Evolutionary conservation across 352 stramenopile species (phyloP), one percentile per base, ranked within the genome.

Genomic region (Phytophthora litchii): DNA sequence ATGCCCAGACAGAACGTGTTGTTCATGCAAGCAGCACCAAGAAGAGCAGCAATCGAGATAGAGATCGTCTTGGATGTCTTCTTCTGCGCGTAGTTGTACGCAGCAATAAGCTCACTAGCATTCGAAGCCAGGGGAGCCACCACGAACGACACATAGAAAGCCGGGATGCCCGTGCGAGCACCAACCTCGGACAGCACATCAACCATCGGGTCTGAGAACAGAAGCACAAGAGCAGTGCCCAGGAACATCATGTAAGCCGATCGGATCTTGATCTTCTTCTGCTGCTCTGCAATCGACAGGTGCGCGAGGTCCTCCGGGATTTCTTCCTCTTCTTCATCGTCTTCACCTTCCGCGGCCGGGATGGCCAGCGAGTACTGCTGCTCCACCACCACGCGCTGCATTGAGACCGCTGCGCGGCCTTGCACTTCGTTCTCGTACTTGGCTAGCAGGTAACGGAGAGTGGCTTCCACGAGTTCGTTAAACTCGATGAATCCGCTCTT

Each of bases 1-100:
- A 99, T 98, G 29, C 91, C 96, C 16, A 99, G 83, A 65, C 94
- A 98, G 70, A 99, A 98, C n/a, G 97, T 99, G 80, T 99, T 99
- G 86, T 99, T 99, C 96, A 99, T 99, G 70, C 92, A 98, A 12
- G 96, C 96, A 23, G 97, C 97, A 23, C 97, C 97, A 20, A 98
- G 86, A 45, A 98, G 80, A 43, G 90, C 80, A 40, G 94, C 90
- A 27, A 99, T 83, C 9, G 94, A 97, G 56, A 99, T 98, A 27
- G 95, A 97, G 41, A 99, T 98, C 16, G 92, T 98, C 78, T 98
- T 99, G 62, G 82, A 89, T 43, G 96, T 99, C 77, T 99, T 99
- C 80, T 99, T 99, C 32, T 91, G 76, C 37, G 96, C 96, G 72
- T 99, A 99, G 64, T 97, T 98, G 76, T 98, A 98, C 31, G 91